phyloP scores from a whole-genome alignment of 768 basidiomycete genomes.

The Auriscalpium orientale region DNA sequence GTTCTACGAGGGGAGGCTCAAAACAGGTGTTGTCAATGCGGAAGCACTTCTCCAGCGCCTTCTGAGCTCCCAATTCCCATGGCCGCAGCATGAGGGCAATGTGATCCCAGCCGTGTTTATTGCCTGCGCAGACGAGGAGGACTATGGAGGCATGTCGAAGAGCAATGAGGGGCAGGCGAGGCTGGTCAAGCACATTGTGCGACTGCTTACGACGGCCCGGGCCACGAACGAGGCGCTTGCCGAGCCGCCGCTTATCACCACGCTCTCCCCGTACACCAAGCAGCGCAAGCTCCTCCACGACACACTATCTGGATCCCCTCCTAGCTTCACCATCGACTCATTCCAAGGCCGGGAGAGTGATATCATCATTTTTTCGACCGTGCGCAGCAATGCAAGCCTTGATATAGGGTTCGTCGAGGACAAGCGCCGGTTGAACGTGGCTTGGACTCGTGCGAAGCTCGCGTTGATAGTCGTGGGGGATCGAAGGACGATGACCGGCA shows the following conservation, averaged over 20 bases:
- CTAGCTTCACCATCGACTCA: constrained; percentile 47
- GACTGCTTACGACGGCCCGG: constrained; percentile 28
- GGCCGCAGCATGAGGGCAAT: constrained; percentile 36
- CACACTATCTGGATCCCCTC: constrained; percentile 23
- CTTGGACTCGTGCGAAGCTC: constrained; percentile 59
- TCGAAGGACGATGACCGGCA: constrained; percentile 36
- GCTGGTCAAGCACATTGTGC: constrained; percentile 39
- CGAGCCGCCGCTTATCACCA: constrained; percentile 27
- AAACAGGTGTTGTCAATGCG: constrained; percentile 32
- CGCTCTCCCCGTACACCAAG: constrained; percentile 55
- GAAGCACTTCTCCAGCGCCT: constrained; percentile 21
- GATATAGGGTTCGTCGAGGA: constrained; percentile 66
- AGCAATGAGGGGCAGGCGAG: constrained; percentile 53
- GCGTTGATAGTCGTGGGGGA: constrained; percentile 59
- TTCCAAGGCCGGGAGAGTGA: constrained; percentile 68
- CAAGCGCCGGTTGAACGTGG: constrained; percentile 53
- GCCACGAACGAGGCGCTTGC: background rate
- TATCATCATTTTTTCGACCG: constrained; percentile 57
- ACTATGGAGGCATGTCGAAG: constrained; percentile 54
- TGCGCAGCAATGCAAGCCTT: constrained; percentile 48
- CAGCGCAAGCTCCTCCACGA: constrained; percentile 43
- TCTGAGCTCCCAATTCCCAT: constrained; percentile 43
- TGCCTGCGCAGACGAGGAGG: constrained; percentile 47
- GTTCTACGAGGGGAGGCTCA: constrained; percentile 52
- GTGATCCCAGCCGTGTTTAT: constrained; percentile 51